Conservation (phyloP, 192 early-diverging fungal genomes). For the Fimicolochytrium jonesii region DNA sequence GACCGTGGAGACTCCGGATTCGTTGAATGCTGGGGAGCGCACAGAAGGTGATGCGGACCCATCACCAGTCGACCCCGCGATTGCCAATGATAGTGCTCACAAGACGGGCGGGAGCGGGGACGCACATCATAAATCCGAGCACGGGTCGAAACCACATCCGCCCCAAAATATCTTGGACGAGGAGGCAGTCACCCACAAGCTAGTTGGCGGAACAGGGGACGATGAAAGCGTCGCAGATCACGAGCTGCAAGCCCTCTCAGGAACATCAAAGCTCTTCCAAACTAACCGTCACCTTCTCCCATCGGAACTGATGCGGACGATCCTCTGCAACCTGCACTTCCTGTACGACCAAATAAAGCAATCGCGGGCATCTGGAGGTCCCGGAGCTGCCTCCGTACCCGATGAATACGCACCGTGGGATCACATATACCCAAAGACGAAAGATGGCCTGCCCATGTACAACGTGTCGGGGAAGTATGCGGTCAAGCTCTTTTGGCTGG, state of each 20-base stretch:
- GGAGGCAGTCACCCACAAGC: neutral
- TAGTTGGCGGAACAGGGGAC: too few relatives aligned
- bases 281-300: slow-evolving; percentile 45
- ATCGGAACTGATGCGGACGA: slow-evolving; percentile 45
- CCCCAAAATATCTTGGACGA: too few relatives aligned
- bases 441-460: slow-evolving; percentile 56
- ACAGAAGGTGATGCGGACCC: neutral
- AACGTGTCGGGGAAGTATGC: slow-evolving; percentile 56
- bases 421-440: slow-evolving; percentile 55
- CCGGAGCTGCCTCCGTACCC: slow-evolving; percentile 5
- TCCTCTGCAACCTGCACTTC: slow-evolving; percentile 45
- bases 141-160: neutral
- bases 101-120: neutral
- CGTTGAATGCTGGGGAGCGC: neutral
- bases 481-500: slow-evolving; percentile 61
- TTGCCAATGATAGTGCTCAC: too few relatives aligned
- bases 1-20: neutral
- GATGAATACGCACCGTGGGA: slow-evolving; percentile 59
- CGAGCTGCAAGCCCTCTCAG: slow-evolving; percentile 25
- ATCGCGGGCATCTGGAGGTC: slow-evolving; percentile 10
- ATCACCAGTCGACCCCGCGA: too few relatives aligned
- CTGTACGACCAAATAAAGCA: slow-evolving; percentile 47
- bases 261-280: slow-evolving; percentile 49
- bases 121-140: neutral
- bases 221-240: slow-evolving; percentile 28